Evolutionary conservation across 1,139 yeast species (phyloP), one percentile per base, ranked within the genome.

Genomic region (Hansenula sp.): DNA sequence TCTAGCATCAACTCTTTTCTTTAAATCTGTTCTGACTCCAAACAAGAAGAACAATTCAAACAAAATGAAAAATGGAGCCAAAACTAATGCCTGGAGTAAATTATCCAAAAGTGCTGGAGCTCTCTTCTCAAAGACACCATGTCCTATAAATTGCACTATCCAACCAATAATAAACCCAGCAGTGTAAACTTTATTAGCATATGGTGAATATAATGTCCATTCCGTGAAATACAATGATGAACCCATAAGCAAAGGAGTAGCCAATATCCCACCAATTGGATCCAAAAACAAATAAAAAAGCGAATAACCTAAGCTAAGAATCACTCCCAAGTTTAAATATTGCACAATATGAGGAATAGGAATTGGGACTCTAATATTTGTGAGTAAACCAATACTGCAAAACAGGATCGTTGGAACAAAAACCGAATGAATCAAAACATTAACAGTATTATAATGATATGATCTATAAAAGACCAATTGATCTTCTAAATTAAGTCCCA

Each of bases 111-210:
- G 65, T 0, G 97, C 97, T 0, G 98, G 98, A 1, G 90, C 86
- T 38, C 90, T 71, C 46, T 72, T 73, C 58, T 92, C 98, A 54
- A 79, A 86, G 16, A 76, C 72, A 2, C 85, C 92, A 57, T 92
- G 97, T 5, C 97, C 97, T 44, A 83, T 70, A 61, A 92, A 89
- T 57, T 92, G 97, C n/a, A 79, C 79, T 18, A 79, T 55, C 97
- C 98, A 92, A 13, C 85, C 68, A 2, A 62, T 36, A 0, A 73
- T 58, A 59, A 83, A 85, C 22, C 75, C 50, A 0, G 45, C 52
- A 25, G 30, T 33, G 28, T 48, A 40, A 16, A 31, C 25, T 65
- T 44, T 4, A 77, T 70, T 35, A 49, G 55, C 34, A 53, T 55
- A 41, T 57, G 50, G 40, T 66, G 70, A 12, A 39, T 20, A 18